Evolutionary conservation across 129 eudicot species (phyloP).

Genomic region (Cynara cardunculus): DNA sequence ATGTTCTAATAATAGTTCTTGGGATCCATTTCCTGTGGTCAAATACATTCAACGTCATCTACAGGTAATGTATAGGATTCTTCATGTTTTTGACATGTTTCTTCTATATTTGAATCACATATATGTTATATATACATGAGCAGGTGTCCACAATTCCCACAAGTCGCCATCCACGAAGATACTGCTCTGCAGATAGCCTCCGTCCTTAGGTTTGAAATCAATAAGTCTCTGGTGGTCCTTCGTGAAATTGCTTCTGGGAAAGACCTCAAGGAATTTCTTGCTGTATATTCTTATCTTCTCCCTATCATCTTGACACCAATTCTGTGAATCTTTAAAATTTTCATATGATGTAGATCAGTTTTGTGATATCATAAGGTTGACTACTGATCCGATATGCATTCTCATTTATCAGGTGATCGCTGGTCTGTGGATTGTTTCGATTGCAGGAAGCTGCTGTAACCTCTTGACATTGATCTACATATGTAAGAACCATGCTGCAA

Average conservation of each 20-base stretch:
- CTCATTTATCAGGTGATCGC: slow-evolving; percentile 59
- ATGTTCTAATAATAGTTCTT: slow-evolving; percentile 53
- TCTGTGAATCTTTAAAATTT: not conserved
- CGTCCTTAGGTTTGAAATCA: slow-evolving; percentile 61
- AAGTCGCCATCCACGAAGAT: slow-evolving; percentile 65
- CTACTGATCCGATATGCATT: not conserved
- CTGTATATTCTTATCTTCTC: slow-evolving; percentile 35
- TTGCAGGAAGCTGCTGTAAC: slow-evolving; percentile 60
- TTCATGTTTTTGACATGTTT: not conserved
- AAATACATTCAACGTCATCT: slow-evolving; percentile 60
- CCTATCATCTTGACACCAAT: not conserved
- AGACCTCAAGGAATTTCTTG: slow-evolving; percentile 79
- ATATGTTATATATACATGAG: not conserved
- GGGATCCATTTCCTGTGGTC: slow-evolving; percentile 76
- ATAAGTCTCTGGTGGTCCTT: slow-evolving; percentile 53
- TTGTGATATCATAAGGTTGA: not conserved
- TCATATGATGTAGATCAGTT: not conserved
- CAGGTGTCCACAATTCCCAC: slow-evolving; percentile 84
- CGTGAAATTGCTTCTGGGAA: slow-evolving; percentile 78
- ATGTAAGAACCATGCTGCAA: slow-evolving; percentile 32
- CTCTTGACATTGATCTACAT: slow-evolving; percentile 70
- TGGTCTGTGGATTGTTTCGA: slow-evolving; percentile 72
- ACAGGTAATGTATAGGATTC: slow-evolving; percentile 44
- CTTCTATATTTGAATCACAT: not conserved
- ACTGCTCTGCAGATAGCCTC: slow-evolving; percentile 52